Conservation (phyloP, 2,329 filamentous ascomycete genomes). For the Colletotrichum paranaense region DNA sequence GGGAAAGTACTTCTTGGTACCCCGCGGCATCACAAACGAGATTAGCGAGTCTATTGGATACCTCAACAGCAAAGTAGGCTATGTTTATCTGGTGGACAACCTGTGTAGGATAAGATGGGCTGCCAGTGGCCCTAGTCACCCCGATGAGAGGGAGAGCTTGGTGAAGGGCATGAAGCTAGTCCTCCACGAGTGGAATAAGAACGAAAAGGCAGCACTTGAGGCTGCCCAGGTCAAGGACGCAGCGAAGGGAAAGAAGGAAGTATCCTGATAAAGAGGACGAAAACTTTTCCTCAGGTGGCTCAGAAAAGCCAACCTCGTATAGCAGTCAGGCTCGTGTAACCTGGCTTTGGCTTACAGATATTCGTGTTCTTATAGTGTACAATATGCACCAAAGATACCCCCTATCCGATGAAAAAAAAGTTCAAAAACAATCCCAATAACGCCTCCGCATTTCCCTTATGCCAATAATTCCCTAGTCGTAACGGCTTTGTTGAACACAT, state of each 20-base stretch:
- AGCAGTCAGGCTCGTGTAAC: background rate
- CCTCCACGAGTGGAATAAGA: slow-evolving; percentile 65
- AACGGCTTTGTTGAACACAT: slow-evolving; percentile 26
- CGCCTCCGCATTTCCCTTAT: slow-evolving; percentile 35
- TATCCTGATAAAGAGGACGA: background rate
- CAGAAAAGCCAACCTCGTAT: slow-evolving; percentile 3
- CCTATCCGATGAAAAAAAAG: slow-evolving; percentile 13
- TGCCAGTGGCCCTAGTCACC: slow-evolving; percentile 77
- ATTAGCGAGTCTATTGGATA: slow-evolving; percentile 74
- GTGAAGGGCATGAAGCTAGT: slow-evolving; percentile 73
- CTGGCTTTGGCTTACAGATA: slow-evolving; percentile 23
- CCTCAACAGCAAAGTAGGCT: slow-evolving; percentile 92
- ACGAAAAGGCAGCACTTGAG: slow-evolving; percentile 46
- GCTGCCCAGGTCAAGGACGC: slow-evolving; percentile 7
- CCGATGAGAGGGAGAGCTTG: slow-evolving; percentile 74
- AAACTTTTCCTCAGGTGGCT: slow-evolving; percentile 10
- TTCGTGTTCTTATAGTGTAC: slow-evolving; percentile 36
- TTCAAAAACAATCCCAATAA: slow-evolving; percentile 18
- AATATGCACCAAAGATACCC: slow-evolving; percentile 36
- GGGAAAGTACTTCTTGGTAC: slow-evolving; percentile 71
- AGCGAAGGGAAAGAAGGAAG: background rate
- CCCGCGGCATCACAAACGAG: slow-evolving; percentile 67
- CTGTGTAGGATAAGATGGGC: slow-evolving; percentile 95
- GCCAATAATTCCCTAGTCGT: slow-evolving; percentile 33
- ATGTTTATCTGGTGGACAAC: slow-evolving; percentile 90